Base-by-base conservation (phyloP, 2,329 filamentous ascomycete genomes). In the Phymatotrichopsis omnivora region DNA sequence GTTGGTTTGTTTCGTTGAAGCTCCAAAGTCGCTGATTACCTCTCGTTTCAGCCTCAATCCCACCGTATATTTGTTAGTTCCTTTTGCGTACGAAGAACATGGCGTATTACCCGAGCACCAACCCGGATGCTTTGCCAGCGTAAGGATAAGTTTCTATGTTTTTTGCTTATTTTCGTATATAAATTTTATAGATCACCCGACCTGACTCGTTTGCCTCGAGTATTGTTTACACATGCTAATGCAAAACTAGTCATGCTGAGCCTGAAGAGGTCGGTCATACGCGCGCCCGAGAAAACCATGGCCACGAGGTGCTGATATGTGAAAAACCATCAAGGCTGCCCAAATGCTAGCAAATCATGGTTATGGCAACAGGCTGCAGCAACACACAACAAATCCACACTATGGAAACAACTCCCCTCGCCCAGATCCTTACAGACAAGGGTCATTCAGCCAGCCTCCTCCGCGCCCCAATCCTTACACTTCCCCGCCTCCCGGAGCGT, bases 121-220 rank as follows among this genome's bases (percentile, higher is more conserved):
- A 98, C 65, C 87, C 87, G 25, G 89, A 98, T 70, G 84, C 86
- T 62, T 77, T 98, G 54, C 89, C 89, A 62, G 85, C 85, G 82
- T 91, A 73, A 68, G 80, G 67, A 44, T 28, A 10, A 6, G 37
- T 45, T 31, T 40, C 37, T 4, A 20, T n/a, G 19, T 17, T 16
- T 14, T 7, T 38, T 27, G n/a, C 14, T 32, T 22, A 5, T 12
- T 31, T 28, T 29, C 23, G 40, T 19, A n/a, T 19, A 11, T 29
- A 20, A 19, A 30, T 22, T 23, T 38, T 14, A 25, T 31, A 30
- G 35, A 43, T 49, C 47, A 43, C 47, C 27, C 36, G 39, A 27
- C 45, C 19, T 66, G 31, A 19, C 25, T 35, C 8, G 17, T 46
- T 42, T 23, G n/a, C 19, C 16, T 27, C 28, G 16, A 32, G 4